Evolutionary conservation across 2,329 filamentous ascomycete species (phyloP).

Genomic region (Scytalidium sp.): DNA sequence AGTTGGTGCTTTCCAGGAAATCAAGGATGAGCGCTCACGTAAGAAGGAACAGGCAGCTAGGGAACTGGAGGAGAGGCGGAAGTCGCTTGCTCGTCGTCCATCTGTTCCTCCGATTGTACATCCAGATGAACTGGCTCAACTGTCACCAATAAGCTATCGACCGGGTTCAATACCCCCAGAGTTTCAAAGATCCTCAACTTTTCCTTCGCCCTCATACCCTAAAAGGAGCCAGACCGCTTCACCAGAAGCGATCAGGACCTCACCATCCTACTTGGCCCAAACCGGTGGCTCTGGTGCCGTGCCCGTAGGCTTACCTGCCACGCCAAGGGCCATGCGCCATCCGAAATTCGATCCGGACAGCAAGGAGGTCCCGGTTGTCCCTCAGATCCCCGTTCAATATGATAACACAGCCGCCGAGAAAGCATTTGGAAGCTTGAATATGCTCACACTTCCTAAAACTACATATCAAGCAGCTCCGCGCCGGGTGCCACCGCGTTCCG

Average conservation of each 20-base stretch:
- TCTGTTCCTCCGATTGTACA: constrained; percentile 78
- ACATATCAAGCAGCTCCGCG: constrained; percentile 41
- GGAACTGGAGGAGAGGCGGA: constrained; percentile 83
- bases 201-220: constrained; percentile 33
- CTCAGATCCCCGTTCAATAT: constrained; percentile 48
- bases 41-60: constrained; percentile 76
- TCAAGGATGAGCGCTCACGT: constrained; percentile 58
- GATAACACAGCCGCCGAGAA: constrained; percentile 7
- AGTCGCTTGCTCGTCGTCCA: constrained; percentile 77
- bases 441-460: constrained; percentile 27
- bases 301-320: constrained; percentile 79
- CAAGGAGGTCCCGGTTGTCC: constrained; percentile 54
- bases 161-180: constrained; percentile 19
- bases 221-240: constrained; percentile 62
- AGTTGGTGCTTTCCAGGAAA: constrained; percentile 51
- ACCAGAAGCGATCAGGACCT: constrained; percentile 25
- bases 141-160: constrained; percentile 25
- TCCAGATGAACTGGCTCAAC: constrained; percentile 52
- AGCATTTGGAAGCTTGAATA: constrained; percentile 19
- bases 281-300: constrained; percentile 41
- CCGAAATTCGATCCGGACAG: constrained; percentile 63
- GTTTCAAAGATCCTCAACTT: constrained; percentile 16
- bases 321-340: constrained; percentile 86
- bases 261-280: constrained; percentile 36
- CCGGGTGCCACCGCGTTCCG: constrained; percentile 50